Percentiles rank a stretch among this genome's conserved stretches.
Evolutionary conservation across 495 filamentous ascomycete genomes (phyloP).

Genomic region (Sabuloglossum arenarium): DNA sequence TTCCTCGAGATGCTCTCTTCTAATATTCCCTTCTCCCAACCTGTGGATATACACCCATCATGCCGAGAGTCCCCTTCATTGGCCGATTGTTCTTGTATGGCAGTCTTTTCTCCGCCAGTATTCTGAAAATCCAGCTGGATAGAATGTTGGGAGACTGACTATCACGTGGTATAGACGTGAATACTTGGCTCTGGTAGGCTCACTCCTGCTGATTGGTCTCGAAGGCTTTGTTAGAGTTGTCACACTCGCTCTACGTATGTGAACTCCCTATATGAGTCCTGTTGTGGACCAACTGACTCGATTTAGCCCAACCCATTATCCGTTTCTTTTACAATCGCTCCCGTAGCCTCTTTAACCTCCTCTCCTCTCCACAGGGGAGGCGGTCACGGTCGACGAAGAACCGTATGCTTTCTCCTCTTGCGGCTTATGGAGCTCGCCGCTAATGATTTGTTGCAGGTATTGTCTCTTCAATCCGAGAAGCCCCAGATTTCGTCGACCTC

Average conservation of each 20-base stretch:
- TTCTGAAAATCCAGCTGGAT: not conserved
- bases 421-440: not conserved
- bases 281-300: not conserved
- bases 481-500: slow-evolving; percentile 80
- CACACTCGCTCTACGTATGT: slow-evolving; percentile 72
- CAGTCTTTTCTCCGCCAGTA: not conserved
- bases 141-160: not conserved
- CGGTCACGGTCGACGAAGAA: slow-evolving; percentile 37
- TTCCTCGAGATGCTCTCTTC: not conserved
- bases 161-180: slow-evolving; percentile 34
- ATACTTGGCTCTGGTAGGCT: slow-evolving; percentile 67
- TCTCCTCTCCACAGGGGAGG: slow-evolving; percentile 47
- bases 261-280: not conserved
- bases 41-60: slow-evolving; percentile 11
- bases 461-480: slow-evolving; percentile 34
- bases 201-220: slow-evolving; percentile 58
- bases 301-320: slow-evolving; percentile 52
- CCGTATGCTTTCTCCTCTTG: slow-evolving; percentile 17
- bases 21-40: not conserved
- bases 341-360: slow-evolving; percentile 57
- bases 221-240: slow-evolving; percentile 71
- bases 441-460: slow-evolving; percentile 20
- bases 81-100: slow-evolving; percentile 56
- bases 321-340: slow-evolving; percentile 66
- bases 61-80: slow-evolving; percentile 63